A percentile compares a stretch with the other conserved stretches of the same genome.
These are phyloP conservation scores for Epichloe sibirici DNA, from an alignment of 2,329 filamentous ascomycete species.

Conservation along the genomic window DNA sequence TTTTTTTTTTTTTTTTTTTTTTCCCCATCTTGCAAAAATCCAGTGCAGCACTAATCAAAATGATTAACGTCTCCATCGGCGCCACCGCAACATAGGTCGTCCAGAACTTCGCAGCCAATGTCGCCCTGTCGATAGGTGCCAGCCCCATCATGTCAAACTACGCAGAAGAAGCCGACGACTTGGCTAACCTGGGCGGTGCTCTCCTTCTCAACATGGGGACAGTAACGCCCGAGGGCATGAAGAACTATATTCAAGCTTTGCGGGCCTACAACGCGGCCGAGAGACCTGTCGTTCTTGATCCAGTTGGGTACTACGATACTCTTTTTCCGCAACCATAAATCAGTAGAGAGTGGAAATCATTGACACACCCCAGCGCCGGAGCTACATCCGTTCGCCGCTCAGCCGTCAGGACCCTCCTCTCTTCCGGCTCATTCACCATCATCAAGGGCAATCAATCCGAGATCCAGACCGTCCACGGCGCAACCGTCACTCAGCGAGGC, in stretches of 20 bases:
- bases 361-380: constrained; percentile 42
- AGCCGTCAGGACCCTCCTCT: constrained; percentile 59
- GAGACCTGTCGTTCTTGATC: constrained; percentile 72
- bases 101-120: constrained; percentile 88
- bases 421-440: constrained; percentile 65
- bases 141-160: constrained; percentile 93
- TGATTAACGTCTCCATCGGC: too few species aligned
- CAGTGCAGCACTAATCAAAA: too few species aligned
- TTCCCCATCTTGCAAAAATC: too few species aligned
- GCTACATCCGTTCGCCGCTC: constrained; percentile 63
- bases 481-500: constrained; percentile 51
- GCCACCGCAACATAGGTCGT: constrained; percentile 42
- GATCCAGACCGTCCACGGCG: constrained; percentile 59
- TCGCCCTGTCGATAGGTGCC: constrained; percentile 71
- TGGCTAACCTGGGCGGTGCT: constrained; percentile 63
- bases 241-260: constrained; percentile 62
- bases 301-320: constrained; percentile 53
- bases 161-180: constrained; percentile 66
- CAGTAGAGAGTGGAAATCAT: too few species aligned
- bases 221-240: constrained; percentile 60
- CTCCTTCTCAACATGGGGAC: constrained; percentile 95
- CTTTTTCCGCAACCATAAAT: not conserved
- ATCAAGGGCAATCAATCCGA: constrained; percentile 94
- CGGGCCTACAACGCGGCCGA: constrained; percentile 68
- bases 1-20: too few species aligned